Conservation (phyloP, 495 filamentous ascomycete species). For the Trichoderma erinaceum region DNA sequence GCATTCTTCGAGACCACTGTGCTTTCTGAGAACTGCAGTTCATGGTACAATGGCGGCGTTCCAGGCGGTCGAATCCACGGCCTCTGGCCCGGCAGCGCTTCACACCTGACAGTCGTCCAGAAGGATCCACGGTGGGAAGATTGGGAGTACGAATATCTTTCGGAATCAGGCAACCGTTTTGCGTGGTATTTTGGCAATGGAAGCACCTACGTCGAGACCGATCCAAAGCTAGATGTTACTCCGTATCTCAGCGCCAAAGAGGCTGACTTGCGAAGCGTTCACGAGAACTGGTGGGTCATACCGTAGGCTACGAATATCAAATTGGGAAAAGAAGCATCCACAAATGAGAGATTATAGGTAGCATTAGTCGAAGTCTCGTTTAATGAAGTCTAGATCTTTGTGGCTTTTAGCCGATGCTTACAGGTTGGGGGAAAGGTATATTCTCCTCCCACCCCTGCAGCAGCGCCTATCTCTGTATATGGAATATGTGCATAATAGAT, state of each 20-base stretch:
- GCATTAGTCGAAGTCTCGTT: neutral
- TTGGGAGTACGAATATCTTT: slow-evolving; percentile 57
- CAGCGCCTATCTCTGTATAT: neutral
- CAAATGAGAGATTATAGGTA: neutral
- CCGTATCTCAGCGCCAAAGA: slow-evolving; percentile 32
- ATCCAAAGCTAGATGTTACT: slow-evolving; percentile 34
- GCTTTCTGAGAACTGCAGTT: slow-evolving; percentile 56
- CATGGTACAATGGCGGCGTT: slow-evolving; percentile 61
- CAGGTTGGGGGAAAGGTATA: neutral
- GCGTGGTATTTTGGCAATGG: slow-evolving; percentile 42
- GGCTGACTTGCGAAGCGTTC: slow-evolving; percentile 33
- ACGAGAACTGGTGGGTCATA: slow-evolving; percentile 40
- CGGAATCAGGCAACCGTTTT: slow-evolving; percentile 36
- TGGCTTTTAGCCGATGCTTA: neutral
- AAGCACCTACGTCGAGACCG: slow-evolving; percentile 35
- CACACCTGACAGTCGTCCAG: slow-evolving; percentile 50
- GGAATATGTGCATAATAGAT: neutral
- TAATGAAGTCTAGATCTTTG: neutral
- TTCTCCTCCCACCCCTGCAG: too few species aligned
- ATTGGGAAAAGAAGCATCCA: neutral
- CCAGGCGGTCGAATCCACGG: slow-evolving; percentile 55
- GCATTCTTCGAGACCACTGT: slow-evolving; percentile 57
- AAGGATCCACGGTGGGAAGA: slow-evolving; percentile 66
- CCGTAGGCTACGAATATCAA: slow-evolving; percentile 16
- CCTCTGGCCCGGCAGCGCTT: slow-evolving; percentile 59